These are phyloP conservation scores for Alternaria rosae DNA, from an alignment of 2,329 filamentous ascomycete genomes.

Conservation along the genomic window DNA sequence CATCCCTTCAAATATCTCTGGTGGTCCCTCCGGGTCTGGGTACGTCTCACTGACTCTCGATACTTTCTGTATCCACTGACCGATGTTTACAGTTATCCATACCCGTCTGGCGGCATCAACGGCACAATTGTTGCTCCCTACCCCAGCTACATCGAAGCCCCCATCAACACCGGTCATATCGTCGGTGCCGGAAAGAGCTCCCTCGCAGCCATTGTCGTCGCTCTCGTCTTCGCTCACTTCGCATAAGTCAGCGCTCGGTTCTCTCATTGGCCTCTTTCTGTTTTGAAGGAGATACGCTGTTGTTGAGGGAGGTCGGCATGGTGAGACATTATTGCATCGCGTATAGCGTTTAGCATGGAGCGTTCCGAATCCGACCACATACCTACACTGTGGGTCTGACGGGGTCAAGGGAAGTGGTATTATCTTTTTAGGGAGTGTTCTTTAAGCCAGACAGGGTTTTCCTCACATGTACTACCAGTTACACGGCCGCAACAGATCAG, in stretches of 20 bases:
- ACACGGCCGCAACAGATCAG: constrained; percentile 32
- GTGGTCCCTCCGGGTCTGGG: constrained; percentile 36
- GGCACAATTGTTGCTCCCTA: constrained; percentile 31
- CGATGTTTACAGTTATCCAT: constrained; percentile 19
- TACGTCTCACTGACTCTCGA: constrained; percentile 14
- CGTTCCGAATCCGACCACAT: constrained; percentile 24
- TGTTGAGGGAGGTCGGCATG: constrained; percentile 20
- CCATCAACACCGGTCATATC: constrained; percentile 33
- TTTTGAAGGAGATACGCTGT: constrained; percentile 15
- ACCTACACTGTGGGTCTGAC: constrained; percentile 23
- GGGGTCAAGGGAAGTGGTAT: constrained; percentile 16
- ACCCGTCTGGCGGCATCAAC: constrained; percentile 30
- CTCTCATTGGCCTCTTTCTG: constrained; percentile 10
- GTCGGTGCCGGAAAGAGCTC: constrained; percentile 34
- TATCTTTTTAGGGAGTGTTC: constrained; percentile 32
- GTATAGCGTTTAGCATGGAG: constrained; percentile 27
- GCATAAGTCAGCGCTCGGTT: constrained; percentile 20
- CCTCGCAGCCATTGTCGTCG: constrained; percentile 35
- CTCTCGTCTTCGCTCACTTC: constrained; percentile 37
- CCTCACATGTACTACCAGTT: constrained; percentile 41
- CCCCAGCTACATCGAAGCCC: constrained; percentile 33
- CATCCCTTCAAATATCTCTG: constrained; percentile 25
- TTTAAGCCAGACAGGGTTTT: constrained; percentile 35
- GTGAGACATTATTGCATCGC: constrained; percentile 26
- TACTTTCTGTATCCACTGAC: constrained; percentile 10